A percentile compares a stretch with the other conserved stretches of the same genome.
Conservation (phyloP, 2,329 filamentous ascomycete genomes). For the Xylariaceae sp. region DNA sequence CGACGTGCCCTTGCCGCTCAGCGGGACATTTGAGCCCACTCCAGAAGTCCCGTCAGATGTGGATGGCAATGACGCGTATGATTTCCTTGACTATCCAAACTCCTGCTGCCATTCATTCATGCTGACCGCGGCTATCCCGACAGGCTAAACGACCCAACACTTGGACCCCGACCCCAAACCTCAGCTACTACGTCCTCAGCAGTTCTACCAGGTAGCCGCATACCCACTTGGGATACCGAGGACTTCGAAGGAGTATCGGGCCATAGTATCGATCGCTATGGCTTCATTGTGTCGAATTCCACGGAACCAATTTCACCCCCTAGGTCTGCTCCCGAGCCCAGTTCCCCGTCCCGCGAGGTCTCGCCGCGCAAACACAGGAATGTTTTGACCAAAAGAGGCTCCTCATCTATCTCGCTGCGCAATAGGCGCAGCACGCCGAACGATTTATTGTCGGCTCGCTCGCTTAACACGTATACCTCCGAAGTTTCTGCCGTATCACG, state of each 20-base stretch:
- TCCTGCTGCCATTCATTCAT: slow-evolving; percentile 20
- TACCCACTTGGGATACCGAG: slow-evolving; percentile 55
- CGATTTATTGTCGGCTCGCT: slow-evolving; percentile 54
- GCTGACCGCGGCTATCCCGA: slow-evolving; percentile 29
- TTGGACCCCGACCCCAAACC: slow-evolving; percentile 29
- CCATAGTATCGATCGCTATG: slow-evolving; percentile 60
- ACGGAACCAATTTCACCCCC: slow-evolving; percentile 35
- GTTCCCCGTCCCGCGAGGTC: slow-evolving; percentile 38
- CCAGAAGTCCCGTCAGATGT: slow-evolving; percentile 48
- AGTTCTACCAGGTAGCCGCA: slow-evolving; percentile 40
- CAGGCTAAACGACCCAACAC: slow-evolving; percentile 25
- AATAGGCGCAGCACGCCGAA: slow-evolving; percentile 44
- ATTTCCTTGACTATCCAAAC: slow-evolving; percentile 43
- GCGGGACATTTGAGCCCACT: slow-evolving; percentile 45
- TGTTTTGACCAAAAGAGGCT: slow-evolving; percentile 40
- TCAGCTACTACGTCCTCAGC: slow-evolving; percentile 31
- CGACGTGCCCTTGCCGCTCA: slow-evolving; percentile 40
- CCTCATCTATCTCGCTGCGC: slow-evolving; percentile 33
- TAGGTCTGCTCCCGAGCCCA: slow-evolving; percentile 34
- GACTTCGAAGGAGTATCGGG: slow-evolving; percentile 62
- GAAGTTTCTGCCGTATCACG: slow-evolving; percentile 46
- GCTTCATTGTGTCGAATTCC: slow-evolving; percentile 53
- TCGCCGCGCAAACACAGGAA: slow-evolving; percentile 42
- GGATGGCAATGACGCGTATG: slow-evolving; percentile 52
- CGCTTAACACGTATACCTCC: slow-evolving; percentile 53